These are phyloP conservation scores for Verticillium zaregamsianum DNA, from an alignment of 2,329 filamentous ascomycete genomes.

Conservation along the genomic window DNA sequence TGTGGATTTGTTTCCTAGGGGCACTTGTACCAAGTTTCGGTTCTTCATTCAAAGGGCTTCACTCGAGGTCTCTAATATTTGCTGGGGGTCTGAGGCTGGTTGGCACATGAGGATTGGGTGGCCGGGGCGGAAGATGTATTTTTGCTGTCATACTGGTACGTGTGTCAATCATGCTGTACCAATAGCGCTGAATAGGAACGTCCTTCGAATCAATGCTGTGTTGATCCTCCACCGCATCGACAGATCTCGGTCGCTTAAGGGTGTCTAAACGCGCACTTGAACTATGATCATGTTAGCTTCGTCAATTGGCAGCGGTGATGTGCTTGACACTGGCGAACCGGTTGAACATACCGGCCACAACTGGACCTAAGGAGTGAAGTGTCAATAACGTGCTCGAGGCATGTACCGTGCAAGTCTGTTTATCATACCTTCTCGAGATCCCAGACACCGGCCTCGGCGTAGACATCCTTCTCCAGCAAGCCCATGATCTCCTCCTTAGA, in stretches of 20 bases:
- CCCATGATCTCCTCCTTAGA: slow-evolving; percentile 67
- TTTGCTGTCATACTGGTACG: not conserved
- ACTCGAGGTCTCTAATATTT: not conserved
- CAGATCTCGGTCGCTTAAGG: slow-evolving; percentile 13
- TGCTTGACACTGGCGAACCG: not conserved
- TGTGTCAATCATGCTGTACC: not conserved
- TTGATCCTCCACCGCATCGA: not conserved
- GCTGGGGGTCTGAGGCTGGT: not conserved
- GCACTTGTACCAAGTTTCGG: not conserved
- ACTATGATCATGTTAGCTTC: slow-evolving; percentile 16
- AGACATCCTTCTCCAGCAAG: slow-evolving; percentile 67
- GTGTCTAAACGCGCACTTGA: slow-evolving; percentile 37
- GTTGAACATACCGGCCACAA: slow-evolving; percentile 41
- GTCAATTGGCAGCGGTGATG: not conserved
- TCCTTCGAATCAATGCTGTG: not conserved
- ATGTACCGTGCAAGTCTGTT: not conserved
- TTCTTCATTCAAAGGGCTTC: not conserved
- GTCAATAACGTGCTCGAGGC: not conserved
- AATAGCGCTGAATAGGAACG: not conserved
- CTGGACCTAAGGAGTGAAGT: slow-evolving; percentile 30
- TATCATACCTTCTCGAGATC: slow-evolving; percentile 61
- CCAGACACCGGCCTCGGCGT: slow-evolving; percentile 71
- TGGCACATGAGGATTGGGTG: not conserved
- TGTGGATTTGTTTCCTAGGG: not conserved
- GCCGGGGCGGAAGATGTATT: not conserved